phyloP scores from a whole-genome alignment of 306 rosid species.

The Castanospermum australe region DNA sequence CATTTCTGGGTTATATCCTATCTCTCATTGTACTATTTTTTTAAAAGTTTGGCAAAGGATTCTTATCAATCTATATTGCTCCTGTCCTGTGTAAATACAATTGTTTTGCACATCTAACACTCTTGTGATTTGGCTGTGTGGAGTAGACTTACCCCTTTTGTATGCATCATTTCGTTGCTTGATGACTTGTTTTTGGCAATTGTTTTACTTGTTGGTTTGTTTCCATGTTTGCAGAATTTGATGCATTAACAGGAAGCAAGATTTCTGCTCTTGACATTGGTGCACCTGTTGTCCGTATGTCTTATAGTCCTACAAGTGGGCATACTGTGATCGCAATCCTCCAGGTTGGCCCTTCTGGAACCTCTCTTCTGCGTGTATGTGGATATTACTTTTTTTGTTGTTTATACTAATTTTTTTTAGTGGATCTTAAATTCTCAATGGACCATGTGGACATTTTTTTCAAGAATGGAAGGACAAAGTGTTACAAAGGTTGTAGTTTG shows the following conservation, averaged over 20 bases:
- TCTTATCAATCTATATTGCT: neutral
- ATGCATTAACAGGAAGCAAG: constrained; percentile 94
- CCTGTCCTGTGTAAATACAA: neutral
- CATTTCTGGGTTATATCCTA: neutral
- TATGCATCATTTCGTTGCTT: neutral
- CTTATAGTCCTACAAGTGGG: constrained; percentile 85
- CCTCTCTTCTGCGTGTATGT: constrained; percentile 19
- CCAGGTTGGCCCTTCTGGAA: constrained; percentile 54
- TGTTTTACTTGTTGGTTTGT: constrained; percentile 10
- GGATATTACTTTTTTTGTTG: neutral
- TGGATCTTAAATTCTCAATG: neutral
- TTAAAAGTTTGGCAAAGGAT: neutral
- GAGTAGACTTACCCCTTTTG: neutral
- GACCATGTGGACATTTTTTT: neutral
- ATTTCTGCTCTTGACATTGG: constrained; percentile 87
- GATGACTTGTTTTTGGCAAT: constrained; percentile 6
- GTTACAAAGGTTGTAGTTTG: neutral
- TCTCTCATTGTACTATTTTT: neutral
- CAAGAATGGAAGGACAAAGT: constrained; percentile 4
- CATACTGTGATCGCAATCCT: constrained; percentile 87
- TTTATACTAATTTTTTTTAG: neutral
- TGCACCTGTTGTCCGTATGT: constrained; percentile 89
- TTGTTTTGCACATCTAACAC: neutral
- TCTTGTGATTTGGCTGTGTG: constrained; percentile 2
- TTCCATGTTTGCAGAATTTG: constrained; percentile 64